Evolutionary conservation across 371 early-diverging fungal genomes (phyloP), one percentile per base, ranked within the genome.

Genomic region (Lichtheimia ramosa): DNA sequence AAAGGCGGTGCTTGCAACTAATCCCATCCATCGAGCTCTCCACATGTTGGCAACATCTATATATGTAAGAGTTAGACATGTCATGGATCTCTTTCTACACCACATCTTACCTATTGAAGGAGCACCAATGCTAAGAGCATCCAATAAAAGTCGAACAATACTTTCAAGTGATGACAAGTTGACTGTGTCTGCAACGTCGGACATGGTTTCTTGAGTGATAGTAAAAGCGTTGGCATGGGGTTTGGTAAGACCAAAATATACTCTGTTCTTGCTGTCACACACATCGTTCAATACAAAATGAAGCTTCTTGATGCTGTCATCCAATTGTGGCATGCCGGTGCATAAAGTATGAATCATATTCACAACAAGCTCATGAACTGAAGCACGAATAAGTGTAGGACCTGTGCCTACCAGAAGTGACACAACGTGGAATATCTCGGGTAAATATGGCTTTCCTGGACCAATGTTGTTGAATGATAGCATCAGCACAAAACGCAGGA

Each of bases 1-100:
- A 83, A 97, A 97, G 0, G 96, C 94, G 14, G 92, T 91, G 46
- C 92, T 90, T 1, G 95, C 86, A n/a, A 94, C 90, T 46, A 97
- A 73, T 3, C 92, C 83, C 84, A 95, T 91, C 95, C 95, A 96
- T 34, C 95, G 84, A 3, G 95, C 88, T 50, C 94, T 87, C 89
- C 95, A 93, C 43, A 82, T 82, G 62, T 90, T 90, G 8, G 88
- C 86, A 25, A 88, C 83, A 57, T 89, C 87, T 73, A 71, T 24
- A 74, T 42, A 6, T 14, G 18, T 15, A 20, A 48, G 34, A 55
- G 28, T 77, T 79, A 16, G 4, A 62, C 49, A 54, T 8, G 13
- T 0, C 16, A 14, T 5, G n/a, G 3, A 18, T 16, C 23, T 10
- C 40, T 50, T n/a, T 40, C 14, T 10, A 15, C 10, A n/a, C 14